Evolutionary conservation across 116 monocot species (phyloP), one percentile per base, ranked within the genome.

Genomic region (Posidonia oceanica): DNA sequence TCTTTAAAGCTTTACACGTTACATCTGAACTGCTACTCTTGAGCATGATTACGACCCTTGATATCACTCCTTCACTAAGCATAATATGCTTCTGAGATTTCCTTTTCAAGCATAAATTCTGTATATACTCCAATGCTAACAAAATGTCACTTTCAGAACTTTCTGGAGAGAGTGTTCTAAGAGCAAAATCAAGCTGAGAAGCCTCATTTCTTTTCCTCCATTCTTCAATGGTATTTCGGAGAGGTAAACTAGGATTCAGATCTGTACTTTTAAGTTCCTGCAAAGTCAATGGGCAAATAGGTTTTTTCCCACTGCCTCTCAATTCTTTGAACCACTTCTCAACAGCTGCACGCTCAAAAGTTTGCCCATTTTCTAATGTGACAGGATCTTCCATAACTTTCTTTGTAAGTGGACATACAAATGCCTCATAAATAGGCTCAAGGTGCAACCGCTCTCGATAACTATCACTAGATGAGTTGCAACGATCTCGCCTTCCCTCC

Each of bases 291-390:
- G 98, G 98, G 69, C 98, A 98, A 54, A 80, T 68, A 53, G 83
- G 82, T 57, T 68, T 87, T 70, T 77, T 82, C 65, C 87, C 85
- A 56, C 59, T 87, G 70, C 88, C 82, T 64, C 56, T 78, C 71
- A 87, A 90, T 68, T 93, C 84, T 57, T 74, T 90, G 64, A 99
- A 88, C 87, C 88, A 99, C 70, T 86, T 99, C 63, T 84, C 83
- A 76, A 99, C 88, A 53, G 93, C 90, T 57, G 79, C 88, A 62
- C 93, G 75, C 73, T 99, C 99, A 75, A 93, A 99, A 38, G 94
- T 93, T 3, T 80, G 79, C n/a, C 94, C 99, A 63, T 61, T 91
- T 56, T 99, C 99, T 41, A 93, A 78, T 60, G 94, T 82, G 41
- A 99, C 90, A 59, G 99, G 99, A 69, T 99, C 88, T 36, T 44